Evolutionary conservation across 2,329 filamentous ascomycete genomes (phyloP).

Genomic region (Pseudogymnoascus sp.): DNA sequence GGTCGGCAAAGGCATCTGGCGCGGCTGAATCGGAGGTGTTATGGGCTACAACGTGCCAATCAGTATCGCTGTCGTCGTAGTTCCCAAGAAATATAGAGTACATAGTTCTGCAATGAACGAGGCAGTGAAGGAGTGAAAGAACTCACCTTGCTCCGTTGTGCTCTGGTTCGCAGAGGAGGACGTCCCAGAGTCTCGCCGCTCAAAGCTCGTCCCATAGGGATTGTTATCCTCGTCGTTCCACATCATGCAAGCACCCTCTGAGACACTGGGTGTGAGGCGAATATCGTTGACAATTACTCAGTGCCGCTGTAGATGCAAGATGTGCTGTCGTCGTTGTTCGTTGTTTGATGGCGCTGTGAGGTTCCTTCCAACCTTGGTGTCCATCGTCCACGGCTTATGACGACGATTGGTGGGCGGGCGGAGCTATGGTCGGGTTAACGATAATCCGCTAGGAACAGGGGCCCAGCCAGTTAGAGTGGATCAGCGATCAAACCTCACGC

Average conservation of each 20-base stretch:
- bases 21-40: constrained; percentile 61
- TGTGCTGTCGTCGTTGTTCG: neutral
- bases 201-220: constrained; percentile 85
- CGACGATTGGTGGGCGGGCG: constrained; percentile 4
- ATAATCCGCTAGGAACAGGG: constrained; percentile 3
- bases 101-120: constrained; percentile 28
- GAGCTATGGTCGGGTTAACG: neutral
- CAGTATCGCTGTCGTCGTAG: constrained; percentile 32
- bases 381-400: neutral
- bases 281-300: neutral
- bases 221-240: constrained; percentile 99
- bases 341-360: neutral
- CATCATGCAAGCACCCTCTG: constrained; percentile 46
- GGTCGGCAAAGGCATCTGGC: constrained; percentile 51
- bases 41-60: constrained; percentile 41
- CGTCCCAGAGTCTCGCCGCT: constrained; percentile 71
- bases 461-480: constrained; percentile 3
- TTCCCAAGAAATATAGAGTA: constrained; percentile 30
- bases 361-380: constrained; percentile 6
- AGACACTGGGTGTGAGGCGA: neutral
- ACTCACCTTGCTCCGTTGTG: constrained; percentile 50
- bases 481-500: neutral
- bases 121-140: constrained; percentile 10
- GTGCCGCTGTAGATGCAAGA: neutral
- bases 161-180: constrained; percentile 58